These are phyloP conservation scores for Leishmania lainsoni DNA, from an alignment of 208 protist species.

Conservation along the genomic window DNA sequence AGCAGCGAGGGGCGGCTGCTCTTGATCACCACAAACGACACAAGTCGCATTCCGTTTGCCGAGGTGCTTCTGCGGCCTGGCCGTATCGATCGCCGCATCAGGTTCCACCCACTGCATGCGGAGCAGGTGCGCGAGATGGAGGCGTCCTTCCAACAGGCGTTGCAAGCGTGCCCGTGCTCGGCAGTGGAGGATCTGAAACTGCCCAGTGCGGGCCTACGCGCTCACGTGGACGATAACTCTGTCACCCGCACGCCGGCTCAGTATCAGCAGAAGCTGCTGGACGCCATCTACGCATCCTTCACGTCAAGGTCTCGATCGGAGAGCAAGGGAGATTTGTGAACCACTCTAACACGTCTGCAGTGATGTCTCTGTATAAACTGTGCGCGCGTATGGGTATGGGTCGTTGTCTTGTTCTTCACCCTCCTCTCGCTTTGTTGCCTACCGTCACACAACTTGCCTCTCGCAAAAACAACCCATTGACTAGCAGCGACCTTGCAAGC, in stretches of 20 bases:
- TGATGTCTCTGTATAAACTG: neutral
- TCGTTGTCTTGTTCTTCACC: neutral
- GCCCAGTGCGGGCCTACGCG: neutral
- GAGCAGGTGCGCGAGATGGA: conserved; percentile 56
- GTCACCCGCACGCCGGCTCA: conserved; percentile 35
- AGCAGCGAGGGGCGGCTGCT: conserved; percentile 93
- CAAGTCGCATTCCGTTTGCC: conserved; percentile 80
- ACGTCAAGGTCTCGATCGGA: neutral
- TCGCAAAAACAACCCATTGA: neutral
- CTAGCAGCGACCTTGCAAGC: neutral
- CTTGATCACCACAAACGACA: conserved; percentile 95
- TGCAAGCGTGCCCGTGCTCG: conserved; percentile 16
- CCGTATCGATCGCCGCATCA: conserved; percentile 84
- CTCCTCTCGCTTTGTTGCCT: neutral
- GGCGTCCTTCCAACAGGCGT: conserved; percentile 26
- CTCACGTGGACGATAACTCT: neutral
- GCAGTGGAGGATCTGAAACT: neutral
- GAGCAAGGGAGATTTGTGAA: neutral
- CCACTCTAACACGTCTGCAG: neutral
- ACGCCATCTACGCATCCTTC: conserved; percentile 31
- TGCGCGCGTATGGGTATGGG: neutral
- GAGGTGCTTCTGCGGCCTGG: conserved; percentile 93
- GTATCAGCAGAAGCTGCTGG: conserved; percentile 52
- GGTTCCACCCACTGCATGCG: conserved; percentile 50
- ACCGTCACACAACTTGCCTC: neutral